These are phyloP conservation scores for Quillaja saponaria DNA, from an alignment of 306 rosid genomes.

Conservation along the genomic window DNA sequence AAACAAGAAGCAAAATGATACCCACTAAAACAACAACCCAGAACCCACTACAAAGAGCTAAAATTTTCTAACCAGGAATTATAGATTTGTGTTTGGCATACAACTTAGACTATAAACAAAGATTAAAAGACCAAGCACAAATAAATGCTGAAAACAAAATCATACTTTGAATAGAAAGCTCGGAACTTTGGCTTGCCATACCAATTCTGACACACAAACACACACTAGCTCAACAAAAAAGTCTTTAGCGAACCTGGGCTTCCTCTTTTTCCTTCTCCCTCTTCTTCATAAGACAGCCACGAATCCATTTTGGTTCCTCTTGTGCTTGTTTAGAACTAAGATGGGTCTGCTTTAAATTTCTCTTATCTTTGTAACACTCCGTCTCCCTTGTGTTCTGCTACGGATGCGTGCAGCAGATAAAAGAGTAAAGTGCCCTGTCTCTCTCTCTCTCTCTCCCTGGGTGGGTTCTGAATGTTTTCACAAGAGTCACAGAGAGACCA, in stretches of 20 bases:
- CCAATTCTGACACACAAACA: slow-evolving; percentile 25
- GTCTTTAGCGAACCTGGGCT: too few species aligned
- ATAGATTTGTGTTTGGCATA: not conserved
- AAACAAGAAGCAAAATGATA: slow-evolving; percentile 37
- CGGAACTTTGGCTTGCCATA: not conserved
- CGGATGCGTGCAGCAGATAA: slow-evolving; percentile 96
- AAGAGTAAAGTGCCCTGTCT: slow-evolving; percentile 77
- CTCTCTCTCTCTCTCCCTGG: slow-evolving; percentile 30
- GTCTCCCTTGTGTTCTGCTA: slow-evolving; percentile 66
- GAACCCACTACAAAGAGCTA: slow-evolving; percentile 57
- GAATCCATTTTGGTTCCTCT: slow-evolving; percentile 32
- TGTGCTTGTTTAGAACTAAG: slow-evolving; percentile 23
- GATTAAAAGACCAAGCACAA: slow-evolving; percentile 20
- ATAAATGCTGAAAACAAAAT: slow-evolving; percentile 15
- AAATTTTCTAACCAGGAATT: too few species aligned
- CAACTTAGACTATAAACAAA: not conserved
- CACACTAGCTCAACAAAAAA: too few species aligned
- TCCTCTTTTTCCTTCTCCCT: slow-evolving; percentile 12
- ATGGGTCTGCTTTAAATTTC: slow-evolving; percentile 27
- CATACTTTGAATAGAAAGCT: slow-evolving; percentile 12
- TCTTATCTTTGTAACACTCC: slow-evolving; percentile 36
- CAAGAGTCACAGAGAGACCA: too few species aligned
- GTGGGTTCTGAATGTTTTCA: too few species aligned
- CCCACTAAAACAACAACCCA: slow-evolving; percentile 26
- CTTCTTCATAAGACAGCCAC: slow-evolving; percentile 10